A percentile compares a stretch with the other conserved stretches of the same genome.
These are phyloP conservation scores for Mycena rebaudengoi DNA, from an alignment of 768 basidiomycete species.

Conservation along the genomic window DNA sequence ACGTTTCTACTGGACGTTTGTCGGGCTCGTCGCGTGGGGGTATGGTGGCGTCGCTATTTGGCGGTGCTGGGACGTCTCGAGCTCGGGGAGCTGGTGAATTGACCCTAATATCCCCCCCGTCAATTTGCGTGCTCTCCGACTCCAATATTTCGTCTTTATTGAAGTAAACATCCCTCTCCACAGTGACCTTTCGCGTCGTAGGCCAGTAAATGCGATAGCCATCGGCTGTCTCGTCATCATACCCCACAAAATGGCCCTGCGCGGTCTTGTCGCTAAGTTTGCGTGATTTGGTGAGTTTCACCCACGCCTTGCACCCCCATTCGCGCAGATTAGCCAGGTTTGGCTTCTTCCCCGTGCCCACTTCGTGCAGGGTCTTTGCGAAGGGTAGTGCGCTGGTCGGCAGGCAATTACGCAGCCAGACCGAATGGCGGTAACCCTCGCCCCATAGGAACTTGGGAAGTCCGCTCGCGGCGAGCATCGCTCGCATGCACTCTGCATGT, in stretches of 20 bases:
- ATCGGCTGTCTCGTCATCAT: conserved; percentile 32
- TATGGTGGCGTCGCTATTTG: neutral
- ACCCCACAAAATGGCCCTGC: conserved; percentile 31
- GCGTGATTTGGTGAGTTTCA: neutral
- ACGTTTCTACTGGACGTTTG: neutral
- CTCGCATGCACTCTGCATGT: conserved; percentile 16
- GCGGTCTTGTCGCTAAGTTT: conserved; percentile 30
- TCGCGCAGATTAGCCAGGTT: neutral
- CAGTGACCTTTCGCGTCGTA: conserved; percentile 28
- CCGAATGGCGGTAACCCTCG: conserved; percentile 22
- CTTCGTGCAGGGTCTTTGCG: neutral
- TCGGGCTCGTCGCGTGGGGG: neutral
- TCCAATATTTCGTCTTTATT: conserved; percentile 25
- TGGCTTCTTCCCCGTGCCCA: neutral
- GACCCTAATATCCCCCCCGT: conserved; percentile 33
- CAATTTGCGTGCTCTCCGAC: conserved; percentile 32
- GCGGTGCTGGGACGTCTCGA: neutral
- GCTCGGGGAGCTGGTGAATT: neutral
- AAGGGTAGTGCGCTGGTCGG: neutral
- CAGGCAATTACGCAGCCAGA: conserved; percentile 16
- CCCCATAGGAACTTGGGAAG: conserved; percentile 30
- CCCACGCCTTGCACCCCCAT: conserved; percentile 29
- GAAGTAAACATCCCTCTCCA: conserved; percentile 36
- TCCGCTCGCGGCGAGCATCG: conserved; percentile 26
- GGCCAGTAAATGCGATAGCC: conserved; percentile 40